Evolutionary conservation across 2,329 filamentous ascomycete species (phyloP).

Genomic region (Monascus ruber): DNA sequence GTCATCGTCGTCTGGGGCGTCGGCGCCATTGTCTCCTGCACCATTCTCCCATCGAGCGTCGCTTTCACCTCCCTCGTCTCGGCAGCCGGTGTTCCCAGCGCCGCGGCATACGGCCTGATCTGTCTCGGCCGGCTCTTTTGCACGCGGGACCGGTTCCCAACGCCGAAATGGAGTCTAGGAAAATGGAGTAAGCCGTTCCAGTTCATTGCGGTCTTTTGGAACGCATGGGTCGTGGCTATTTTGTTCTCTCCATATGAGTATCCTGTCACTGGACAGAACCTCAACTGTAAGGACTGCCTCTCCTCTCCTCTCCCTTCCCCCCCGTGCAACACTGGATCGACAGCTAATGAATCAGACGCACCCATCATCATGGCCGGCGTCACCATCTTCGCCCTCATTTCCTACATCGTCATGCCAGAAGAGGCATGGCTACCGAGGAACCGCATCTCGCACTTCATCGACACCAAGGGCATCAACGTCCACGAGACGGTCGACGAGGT

Average conservation of each 20-base stretch:
- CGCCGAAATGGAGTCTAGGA: slow-evolving; percentile 38
- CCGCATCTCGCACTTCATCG: slow-evolving; percentile 34
- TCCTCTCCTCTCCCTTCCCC: neutral
- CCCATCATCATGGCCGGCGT: slow-evolving; percentile 42
- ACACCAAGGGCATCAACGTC: slow-evolving; percentile 21
- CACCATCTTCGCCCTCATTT: slow-evolving; percentile 38
- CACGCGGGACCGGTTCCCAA: slow-evolving; percentile 38
- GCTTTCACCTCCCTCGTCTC: slow-evolving; percentile 46
- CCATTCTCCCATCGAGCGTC: slow-evolving; percentile 44
- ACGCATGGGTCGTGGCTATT: slow-evolving; percentile 40
- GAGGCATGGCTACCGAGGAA: slow-evolving; percentile 36
- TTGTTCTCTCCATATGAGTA: slow-evolving; percentile 38
- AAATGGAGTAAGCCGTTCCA: slow-evolving; percentile 37
- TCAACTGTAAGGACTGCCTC: slow-evolving; percentile 31
- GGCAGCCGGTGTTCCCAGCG: slow-evolving; percentile 41
- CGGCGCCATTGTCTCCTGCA: slow-evolving; percentile 46
- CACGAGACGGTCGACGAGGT: slow-evolving; percentile 18
- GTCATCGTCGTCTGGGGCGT: slow-evolving; percentile 48
- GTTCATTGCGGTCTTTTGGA: slow-evolving; percentile 38
- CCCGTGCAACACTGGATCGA: slow-evolving; percentile 8
- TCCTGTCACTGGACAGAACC: slow-evolving; percentile 31
- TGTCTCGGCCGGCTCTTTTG: slow-evolving; percentile 38
- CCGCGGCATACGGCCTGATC: slow-evolving; percentile 42
- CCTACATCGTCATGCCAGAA: slow-evolving; percentile 39
- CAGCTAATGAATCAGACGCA: slow-evolving; percentile 24